Evolutionary conservation across 2,329 filamentous ascomycete species (phyloP).

Genomic region (Pseudocercospora pini-densiflorae): DNA sequence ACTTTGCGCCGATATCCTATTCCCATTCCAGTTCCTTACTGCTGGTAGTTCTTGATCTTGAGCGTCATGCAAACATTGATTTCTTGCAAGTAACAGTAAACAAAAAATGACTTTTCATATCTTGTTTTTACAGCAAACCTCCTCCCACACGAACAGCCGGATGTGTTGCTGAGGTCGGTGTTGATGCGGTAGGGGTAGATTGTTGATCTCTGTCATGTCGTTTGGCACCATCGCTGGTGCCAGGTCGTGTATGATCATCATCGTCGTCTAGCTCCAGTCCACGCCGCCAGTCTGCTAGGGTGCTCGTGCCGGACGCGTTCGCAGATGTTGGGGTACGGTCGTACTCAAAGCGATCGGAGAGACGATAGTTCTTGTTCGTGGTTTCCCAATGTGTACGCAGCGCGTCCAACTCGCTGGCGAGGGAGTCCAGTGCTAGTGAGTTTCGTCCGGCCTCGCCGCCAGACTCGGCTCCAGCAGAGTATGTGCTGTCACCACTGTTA

Average conservation of each 20-base stretch:
- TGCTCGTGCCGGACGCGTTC: conserved; percentile 64
- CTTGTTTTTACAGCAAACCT: conserved; percentile 10
- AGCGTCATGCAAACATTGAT: conserved; percentile 4
- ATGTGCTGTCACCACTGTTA: conserved; percentile 57
- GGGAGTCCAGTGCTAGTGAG: conserved; percentile 69
- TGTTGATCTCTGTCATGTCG: conserved; percentile 5
- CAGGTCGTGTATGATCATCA: conserved; percentile 31
- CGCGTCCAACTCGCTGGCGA: conserved; percentile 90
- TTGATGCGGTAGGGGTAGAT: conserved; percentile 18
- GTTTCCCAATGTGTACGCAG: conserved; percentile 92
- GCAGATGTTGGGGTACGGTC: conserved; percentile 26
- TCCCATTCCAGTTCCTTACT: background rate
- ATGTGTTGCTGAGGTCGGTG: conserved; percentile 1
- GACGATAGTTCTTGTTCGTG: conserved; percentile 90
- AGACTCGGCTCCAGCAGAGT: conserved; percentile 43
- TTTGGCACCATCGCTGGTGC: conserved; percentile 15
- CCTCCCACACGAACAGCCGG: background rate
- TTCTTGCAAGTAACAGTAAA: background rate
- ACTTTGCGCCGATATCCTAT: background rate
- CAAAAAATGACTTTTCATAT: background rate
- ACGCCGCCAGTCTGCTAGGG: conserved; percentile 79
- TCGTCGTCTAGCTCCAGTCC: conserved; percentile 62
- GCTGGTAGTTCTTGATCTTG: background rate
- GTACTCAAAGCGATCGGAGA: conserved; percentile 91
- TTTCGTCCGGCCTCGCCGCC: conserved; percentile 37